Evolutionary conservation across 345 rosid genomes (phyloP), one percentile per base, ranked within the genome.

Genomic region (Draba incana): DNA sequence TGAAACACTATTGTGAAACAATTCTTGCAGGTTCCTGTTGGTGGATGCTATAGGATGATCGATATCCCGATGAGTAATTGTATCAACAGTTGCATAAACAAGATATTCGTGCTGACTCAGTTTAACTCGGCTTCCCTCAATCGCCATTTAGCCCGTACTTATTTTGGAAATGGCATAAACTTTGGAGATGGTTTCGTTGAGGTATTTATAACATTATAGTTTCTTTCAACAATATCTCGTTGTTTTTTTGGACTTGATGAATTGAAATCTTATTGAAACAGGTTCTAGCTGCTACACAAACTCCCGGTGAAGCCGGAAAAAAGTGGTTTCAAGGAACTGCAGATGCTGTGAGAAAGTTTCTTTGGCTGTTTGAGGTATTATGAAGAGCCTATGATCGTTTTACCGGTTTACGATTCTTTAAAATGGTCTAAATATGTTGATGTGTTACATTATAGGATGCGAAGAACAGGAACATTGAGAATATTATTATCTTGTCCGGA

Each of bases 291-390:
- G 99, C 99, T 62, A 93, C 97, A 69, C 99, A 93, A 82, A 93
- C 99, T 5, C 87, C 96, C 0, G 96, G 99, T 24, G 99, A 90
- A 81, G 57, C 88, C 3, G 99, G 97, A 63, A 86, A 82, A 74
- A 85, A 75, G 13, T 93, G 97, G 99, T 93, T 90, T 72, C 95
- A 93, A 85, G 99, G 99, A 80, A 93, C 99, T 30, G 97, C 99
- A 14, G 99, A 93, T 80, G 99, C 99, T 80, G 99, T 93, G 51
- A 87, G 99, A 88, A 86, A 90, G 74, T 93, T 93, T 71, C 68
- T 45, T 39, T 88, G 99, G 97, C 95, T 93, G 57, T 93, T 93
- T 83, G 97, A 93, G 99, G 99, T 88, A 43, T 58, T 88, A 43
- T 58, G 47, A 50, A 41, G 10, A 57, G 47, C 3, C 6, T 42